Evolutionary conservation across 768 basidiomycete genomes (phyloP), one percentile per base, ranked within the genome.

Genomic region (Lentinula sp.): DNA sequence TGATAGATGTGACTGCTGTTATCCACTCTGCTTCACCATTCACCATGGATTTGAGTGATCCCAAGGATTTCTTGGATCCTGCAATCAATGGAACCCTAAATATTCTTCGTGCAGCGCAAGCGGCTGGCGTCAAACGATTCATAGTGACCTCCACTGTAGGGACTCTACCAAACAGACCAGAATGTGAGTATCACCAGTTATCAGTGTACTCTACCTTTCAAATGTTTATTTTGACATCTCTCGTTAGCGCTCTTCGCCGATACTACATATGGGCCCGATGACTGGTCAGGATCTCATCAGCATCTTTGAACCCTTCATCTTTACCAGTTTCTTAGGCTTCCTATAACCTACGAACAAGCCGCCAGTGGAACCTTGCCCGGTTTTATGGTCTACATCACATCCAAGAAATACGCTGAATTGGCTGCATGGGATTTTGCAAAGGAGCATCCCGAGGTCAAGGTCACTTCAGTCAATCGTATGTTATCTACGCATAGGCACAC

Each of bases 321-420:
- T 18, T 6, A 9, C 18, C n/a, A 7, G 2, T 49, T 16, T 5
- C 5, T 60, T 28, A 67, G 67, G 69, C 67, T 61, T 57, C 59
- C 62, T 6, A 32, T 59, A 9, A 66, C 65, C 15, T 39, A 52
- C 16, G 65, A 69, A 55, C 62, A 68, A 35, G 67, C 66, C 1
- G 37, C 68, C 20, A 50, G 18, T 3, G 66, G 62, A 0, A 52
- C 57, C 13, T 54, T 55, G n/a, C 32, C 62, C 12, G 35, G 59
- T 7, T 50, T 55, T 5, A 39, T 65, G 33, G 35, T 57, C n/a
- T 75, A 75, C 57, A 39, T 58, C 6, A 65, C 65, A 20, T 62
- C 69, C 18, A 75, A 75, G 55, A 64, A 58, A 4, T 55, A 71
- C 7, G 68, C 71, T 0, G 72, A 74, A 62, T 51, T 54, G 42